A percentile compares a stretch with the other conserved stretches of the same genome.
These are phyloP conservation scores for Candida sp. DNA, from an alignment of 1,139 yeast species.

Conservation along the genomic window DNA sequence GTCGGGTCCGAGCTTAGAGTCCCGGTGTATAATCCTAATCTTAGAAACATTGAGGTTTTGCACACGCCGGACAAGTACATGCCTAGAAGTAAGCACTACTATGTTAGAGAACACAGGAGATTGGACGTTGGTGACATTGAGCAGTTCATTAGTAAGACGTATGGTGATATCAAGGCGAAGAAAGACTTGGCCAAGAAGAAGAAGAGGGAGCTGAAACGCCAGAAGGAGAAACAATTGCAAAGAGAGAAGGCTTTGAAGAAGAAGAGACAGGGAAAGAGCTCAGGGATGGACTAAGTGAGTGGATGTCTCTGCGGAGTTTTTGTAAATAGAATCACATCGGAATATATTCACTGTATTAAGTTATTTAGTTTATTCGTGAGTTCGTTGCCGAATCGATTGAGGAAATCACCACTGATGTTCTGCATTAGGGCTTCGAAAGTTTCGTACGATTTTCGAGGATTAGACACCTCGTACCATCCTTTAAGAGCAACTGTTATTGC, in stretches of 20 bases:
- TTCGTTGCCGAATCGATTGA: constrained; percentile 29
- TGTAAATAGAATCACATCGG: constrained; percentile 3
- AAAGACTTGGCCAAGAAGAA: constrained; percentile 5
- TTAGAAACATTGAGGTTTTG: constrained; percentile 74
- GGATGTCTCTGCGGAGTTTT: not conserved
- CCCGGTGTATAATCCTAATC: constrained; percentile 78
- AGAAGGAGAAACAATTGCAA: not conserved
- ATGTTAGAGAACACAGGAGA: constrained; percentile 75
- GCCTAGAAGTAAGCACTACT: constrained; percentile 82
- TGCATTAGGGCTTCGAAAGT: constrained; percentile 52
- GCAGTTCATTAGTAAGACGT: constrained; percentile 23
- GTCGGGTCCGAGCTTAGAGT: constrained; percentile 83
- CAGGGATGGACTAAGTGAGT: not conserved
- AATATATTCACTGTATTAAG: constrained; percentile 10
- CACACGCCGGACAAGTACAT: constrained; percentile 74
- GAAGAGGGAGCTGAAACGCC: constrained; percentile 6
- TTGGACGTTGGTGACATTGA: constrained; percentile 85
- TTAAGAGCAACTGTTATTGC: constrained; percentile 30
- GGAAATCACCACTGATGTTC: constrained; percentile 37
- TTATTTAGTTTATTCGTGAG: constrained; percentile 26
- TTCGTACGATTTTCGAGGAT: constrained; percentile 25
- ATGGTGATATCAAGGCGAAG: constrained; percentile 2
- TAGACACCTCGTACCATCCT: constrained; percentile 37
- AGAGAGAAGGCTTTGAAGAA: not conserved
- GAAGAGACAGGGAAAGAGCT: constrained; percentile 1